Percentiles rank a stretch among this genome's conserved stretches.
These are phyloP conservation scores for Cryoendolithus antarcticus DNA, from an alignment of 2,329 filamentous ascomycete genomes.

Conservation along the genomic window DNA sequence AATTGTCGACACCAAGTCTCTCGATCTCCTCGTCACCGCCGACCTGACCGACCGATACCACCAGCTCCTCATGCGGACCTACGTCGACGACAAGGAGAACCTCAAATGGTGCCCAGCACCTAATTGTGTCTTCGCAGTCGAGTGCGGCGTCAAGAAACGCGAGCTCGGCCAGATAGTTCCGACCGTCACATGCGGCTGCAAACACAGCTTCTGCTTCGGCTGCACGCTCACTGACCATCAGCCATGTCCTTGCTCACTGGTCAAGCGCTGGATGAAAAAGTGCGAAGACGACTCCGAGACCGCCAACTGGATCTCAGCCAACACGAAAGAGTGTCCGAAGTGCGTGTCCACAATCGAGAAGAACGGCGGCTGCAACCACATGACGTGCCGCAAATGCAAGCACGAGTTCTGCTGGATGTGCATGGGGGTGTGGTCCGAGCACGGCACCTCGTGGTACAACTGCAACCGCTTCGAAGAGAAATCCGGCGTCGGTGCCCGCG, in stretches of 20 bases:
- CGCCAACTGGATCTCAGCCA: conserved; percentile 97
- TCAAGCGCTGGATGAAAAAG: conserved; percentile 95
- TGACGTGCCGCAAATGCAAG: conserved; percentile 93
- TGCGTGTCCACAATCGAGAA: conserved; percentile 98
- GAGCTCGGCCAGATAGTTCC: conserved; percentile 77
- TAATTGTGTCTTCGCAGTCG: conserved; percentile 88
- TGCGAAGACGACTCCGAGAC: conserved; percentile 97
- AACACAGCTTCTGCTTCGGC: conserved; percentile 87
- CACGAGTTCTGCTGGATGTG: conserved; percentile 99
- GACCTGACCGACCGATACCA: conserved; percentile 57
- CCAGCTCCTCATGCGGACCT: conserved; percentile 78
- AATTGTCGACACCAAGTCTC: conserved; percentile 80
- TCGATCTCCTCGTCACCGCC: conserved; percentile 58
- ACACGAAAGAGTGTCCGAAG: conserved; percentile 95
- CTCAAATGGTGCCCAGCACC: conserved; percentile 97
- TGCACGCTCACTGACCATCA: conserved; percentile 85
- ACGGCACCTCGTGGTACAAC: conserved; percentile 98
- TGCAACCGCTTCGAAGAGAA: conserved; percentile 97
- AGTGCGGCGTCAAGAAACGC: conserved; percentile 78
- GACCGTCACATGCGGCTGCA: conserved; percentile 75
- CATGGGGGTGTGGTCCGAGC: conserved; percentile 97
- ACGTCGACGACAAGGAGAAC: conserved; percentile 91
- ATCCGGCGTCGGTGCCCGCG: conserved; percentile 77
- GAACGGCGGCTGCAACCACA: conserved; percentile 95
- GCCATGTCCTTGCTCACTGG: conserved; percentile 77